These are phyloP conservation scores for Suhomyces ambrosiae DNA, from an alignment of 1,139 yeast genomes.

Conservation along the genomic window DNA sequence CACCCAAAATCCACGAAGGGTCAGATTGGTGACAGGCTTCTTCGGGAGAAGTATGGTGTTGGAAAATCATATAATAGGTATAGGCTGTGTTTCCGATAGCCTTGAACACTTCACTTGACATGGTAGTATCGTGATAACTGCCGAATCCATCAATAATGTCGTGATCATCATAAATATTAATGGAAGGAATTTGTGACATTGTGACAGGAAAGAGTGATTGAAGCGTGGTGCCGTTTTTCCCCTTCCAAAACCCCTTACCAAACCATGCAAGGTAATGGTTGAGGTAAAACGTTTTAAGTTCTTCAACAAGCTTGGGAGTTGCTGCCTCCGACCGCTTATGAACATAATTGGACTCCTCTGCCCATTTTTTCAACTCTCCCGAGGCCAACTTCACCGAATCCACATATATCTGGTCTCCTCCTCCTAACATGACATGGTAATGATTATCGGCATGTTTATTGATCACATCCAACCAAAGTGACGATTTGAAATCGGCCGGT, in stretches of 20 bases:
- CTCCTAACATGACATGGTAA: constrained; percentile 95
- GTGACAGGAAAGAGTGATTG: constrained; percentile 75
- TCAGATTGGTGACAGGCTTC: constrained; percentile 47
- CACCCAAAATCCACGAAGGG: constrained; percentile 60
- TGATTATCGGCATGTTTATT: constrained; percentile 61
- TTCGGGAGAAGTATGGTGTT: constrained; percentile 68
- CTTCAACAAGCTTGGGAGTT: constrained; percentile 48
- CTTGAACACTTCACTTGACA: constrained; percentile 66
- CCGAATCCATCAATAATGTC: constrained; percentile 97
- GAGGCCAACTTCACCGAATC: constrained; percentile 74
- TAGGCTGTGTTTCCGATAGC: constrained; percentile 78
- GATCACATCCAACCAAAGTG: constrained; percentile 85
- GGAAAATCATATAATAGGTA: constrained; percentile 87
- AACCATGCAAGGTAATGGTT: constrained; percentile 83
- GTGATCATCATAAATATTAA: constrained; percentile 87
- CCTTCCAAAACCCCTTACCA: constrained; percentile 85
- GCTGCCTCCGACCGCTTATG: constrained; percentile 45
- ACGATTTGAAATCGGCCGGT: constrained; percentile 65
- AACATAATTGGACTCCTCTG: constrained; percentile 49
- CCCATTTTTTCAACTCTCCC: constrained; percentile 62
- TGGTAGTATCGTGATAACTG: constrained; percentile 74
- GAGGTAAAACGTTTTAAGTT: constrained; percentile 67
- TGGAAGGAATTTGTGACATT: constrained; percentile 77
- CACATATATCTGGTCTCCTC: constrained; percentile 94
- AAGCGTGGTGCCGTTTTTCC: constrained; percentile 61